These are phyloP conservation scores for Dioszegia aurantiaca DNA, from an alignment of 768 basidiomycete species.

Conservation along the genomic window DNA sequence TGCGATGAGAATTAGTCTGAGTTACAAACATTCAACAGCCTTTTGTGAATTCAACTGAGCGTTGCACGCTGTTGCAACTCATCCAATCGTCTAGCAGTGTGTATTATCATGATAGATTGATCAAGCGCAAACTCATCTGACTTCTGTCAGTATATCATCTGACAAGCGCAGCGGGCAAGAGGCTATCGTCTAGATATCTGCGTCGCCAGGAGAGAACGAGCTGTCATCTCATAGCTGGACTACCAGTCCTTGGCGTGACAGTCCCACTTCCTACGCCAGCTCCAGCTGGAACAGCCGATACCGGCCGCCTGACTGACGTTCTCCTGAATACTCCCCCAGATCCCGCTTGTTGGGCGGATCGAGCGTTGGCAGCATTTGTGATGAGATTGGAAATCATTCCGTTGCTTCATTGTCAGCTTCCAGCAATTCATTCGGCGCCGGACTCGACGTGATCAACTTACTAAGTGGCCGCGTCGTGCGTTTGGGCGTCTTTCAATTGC, in stretches of 20 bases:
- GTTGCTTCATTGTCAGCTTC: conserved; percentile 64
- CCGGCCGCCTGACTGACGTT: conserved; percentile 22
- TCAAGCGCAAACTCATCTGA: too few relatives aligned
- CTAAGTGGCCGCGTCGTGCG: conserved; percentile 47
- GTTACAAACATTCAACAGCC: too few relatives aligned
- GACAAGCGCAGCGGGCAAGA: too few relatives aligned
- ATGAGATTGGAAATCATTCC: conserved; percentile 86
- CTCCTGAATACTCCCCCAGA: conserved; percentile 45
- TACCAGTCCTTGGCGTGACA: conserved; percentile 34
- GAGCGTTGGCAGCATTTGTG: conserved; percentile 65
- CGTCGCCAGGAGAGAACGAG: too few relatives aligned
- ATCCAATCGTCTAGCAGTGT: too few relatives aligned
- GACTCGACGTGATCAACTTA: conserved; percentile 30
- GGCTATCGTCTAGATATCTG: too few relatives aligned
- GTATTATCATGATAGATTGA: too few relatives aligned
- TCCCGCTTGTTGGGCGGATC: conserved; percentile 40
- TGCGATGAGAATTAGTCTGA: too few relatives aligned
- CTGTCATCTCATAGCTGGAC: conserved; percentile 28
- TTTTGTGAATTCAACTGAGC: too few relatives aligned
- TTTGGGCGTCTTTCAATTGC: conserved; percentile 58
- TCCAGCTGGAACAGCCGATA: conserved; percentile 8
- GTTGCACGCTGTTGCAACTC: too few relatives aligned
- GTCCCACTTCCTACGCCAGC: conserved; percentile 19
- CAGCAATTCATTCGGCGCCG: too few relatives aligned
- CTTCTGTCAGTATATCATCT: too few relatives aligned